These are phyloP conservation scores for Citrus cavaleriei DNA, from an alignment of 345 rosid species.

Conservation along the genomic window DNA sequence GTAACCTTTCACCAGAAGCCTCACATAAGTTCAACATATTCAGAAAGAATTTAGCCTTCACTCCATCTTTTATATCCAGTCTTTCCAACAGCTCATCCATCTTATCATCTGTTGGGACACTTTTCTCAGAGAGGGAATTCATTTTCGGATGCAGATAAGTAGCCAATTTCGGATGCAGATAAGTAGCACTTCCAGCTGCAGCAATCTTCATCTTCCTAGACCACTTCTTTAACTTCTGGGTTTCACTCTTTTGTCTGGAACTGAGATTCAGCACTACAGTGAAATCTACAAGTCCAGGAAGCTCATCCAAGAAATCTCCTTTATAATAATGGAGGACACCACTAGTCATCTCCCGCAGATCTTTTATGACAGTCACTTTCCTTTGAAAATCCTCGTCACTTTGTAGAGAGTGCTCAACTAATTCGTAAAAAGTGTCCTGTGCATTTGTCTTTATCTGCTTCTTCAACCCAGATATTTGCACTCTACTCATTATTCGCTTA, in stretches of 20 bases:
- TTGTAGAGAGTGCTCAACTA: slow-evolving; percentile 70
- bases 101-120: slow-evolving; percentile 32
- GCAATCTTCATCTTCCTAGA: slow-evolving; percentile 56
- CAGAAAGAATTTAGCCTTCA: slow-evolving; percentile 75
- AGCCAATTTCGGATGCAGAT: slow-evolving; percentile 60
- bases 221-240: slow-evolving; percentile 35
- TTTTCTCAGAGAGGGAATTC: slow-evolving; percentile 31
- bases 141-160: slow-evolving; percentile 68
- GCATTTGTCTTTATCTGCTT: slow-evolving; percentile 43
- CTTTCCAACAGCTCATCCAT: slow-evolving; percentile 54
- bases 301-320: slow-evolving; percentile 84
- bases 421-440: slow-evolving; percentile 48
- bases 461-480: slow-evolving; percentile 40
- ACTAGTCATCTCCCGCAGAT: slow-evolving; percentile 83
- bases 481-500: slow-evolving; percentile 63
- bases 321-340: slow-evolving; percentile 82
- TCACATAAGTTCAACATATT: slow-evolving; percentile 62
- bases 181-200: slow-evolving; percentile 63
- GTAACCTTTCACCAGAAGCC: slow-evolving; percentile 59
- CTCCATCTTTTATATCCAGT: slow-evolving; percentile 62
- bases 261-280: slow-evolving; percentile 70
- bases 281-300: slow-evolving; percentile 79
- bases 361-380: slow-evolving; percentile 61
- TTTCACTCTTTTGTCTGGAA: slow-evolving; percentile 49
- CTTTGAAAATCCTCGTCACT: slow-evolving; percentile 45